Base-by-base conservation (phyloP, 1,139 yeast genomes). In the Blastobotrys arbuscula region DNA sequence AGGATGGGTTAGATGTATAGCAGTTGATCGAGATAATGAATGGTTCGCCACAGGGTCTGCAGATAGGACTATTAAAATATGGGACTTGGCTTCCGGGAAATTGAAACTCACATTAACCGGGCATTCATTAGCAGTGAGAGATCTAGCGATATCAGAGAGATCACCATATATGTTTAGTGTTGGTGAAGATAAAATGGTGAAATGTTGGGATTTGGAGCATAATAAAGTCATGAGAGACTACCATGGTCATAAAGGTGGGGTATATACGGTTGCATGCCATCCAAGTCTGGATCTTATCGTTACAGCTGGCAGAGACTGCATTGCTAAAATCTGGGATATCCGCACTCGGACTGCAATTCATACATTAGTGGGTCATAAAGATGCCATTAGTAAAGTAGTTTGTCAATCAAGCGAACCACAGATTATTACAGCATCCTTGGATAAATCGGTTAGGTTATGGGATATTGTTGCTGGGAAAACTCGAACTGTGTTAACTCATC, bases 191-290 rank as follows among this genome's bases (percentile, higher is more conserved):
- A 90, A 90, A 64, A 77, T 89, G 36, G 88, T 89, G n/a, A 80
- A 89, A 61, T 90, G 97, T 67, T 94, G 97, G 97, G 98, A 94
- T 69, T 72, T 94, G 59, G 97, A 92, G 65, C 78, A 82, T 59
- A 87, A 92, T 57, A 79, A 80, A 58, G 82, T 87, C 1, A 79
- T 89, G 15, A 72, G 97, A 49, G 88, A 89, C 59, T 94, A 87
- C 64, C 95, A 90, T 65, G 99, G 98, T 3, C 98, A 92, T 67
- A 74, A 88, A 26, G 87, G 95, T 19, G 95, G 96, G 2, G 87
- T 94, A 1, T 89, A 87, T 61, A 74, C 95, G 1, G 73, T 89
- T 47, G 89, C 82, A 48, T 65, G 89, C 20, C 97, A 90, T 64
- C 97, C 97, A 0, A 87, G 88, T 6, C 68, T 90, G 36, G 96